These are phyloP conservation scores for Aspergillus felis DNA, from an alignment of 2,329 filamentous ascomycete species.

Conservation along the genomic window DNA sequence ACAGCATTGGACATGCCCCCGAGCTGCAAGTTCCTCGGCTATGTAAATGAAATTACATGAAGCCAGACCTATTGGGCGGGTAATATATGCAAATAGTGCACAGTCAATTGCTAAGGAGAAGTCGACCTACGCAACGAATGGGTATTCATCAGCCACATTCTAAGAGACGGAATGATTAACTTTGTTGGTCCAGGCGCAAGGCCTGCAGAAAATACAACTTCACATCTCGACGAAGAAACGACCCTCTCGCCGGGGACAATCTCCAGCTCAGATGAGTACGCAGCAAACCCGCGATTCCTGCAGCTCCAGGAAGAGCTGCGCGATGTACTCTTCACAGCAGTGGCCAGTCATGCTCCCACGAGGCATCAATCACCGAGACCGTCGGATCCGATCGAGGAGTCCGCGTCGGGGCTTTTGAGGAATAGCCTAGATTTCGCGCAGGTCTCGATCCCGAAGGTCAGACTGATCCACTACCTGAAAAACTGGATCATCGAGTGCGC, in stretches of 20 bases:
- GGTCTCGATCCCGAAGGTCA: conserved; percentile 29
- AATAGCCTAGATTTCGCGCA: conserved; percentile 19
- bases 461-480: conserved; percentile 39
- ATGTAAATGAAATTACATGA: background rate
- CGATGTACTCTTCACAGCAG: conserved; percentile 40
- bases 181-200: background rate
- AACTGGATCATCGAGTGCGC: conserved; percentile 34
- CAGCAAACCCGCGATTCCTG: conserved; percentile 38
- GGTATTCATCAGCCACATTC: background rate
- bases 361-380: conserved; percentile 29
- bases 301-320: conserved; percentile 44
- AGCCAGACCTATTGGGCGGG: background rate
- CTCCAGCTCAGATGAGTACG: conserved; percentile 23
- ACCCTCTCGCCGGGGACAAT: conserved; percentile 23
- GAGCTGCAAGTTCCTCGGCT: no score
- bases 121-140: background rate
- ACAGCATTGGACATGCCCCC: background rate
- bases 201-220: background rate
- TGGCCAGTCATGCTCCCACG: conserved; percentile 38
- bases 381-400: conserved; percentile 18
- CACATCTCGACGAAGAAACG: conserved; percentile 16
- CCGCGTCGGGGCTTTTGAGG: conserved; percentile 4
- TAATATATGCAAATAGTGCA: background rate
- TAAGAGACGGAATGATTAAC: background rate
- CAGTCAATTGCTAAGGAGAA: background rate